Base-by-base conservation (phyloP, 2,329 filamentous ascomycete species). In the Verticillium nonalfalfae region DNA sequence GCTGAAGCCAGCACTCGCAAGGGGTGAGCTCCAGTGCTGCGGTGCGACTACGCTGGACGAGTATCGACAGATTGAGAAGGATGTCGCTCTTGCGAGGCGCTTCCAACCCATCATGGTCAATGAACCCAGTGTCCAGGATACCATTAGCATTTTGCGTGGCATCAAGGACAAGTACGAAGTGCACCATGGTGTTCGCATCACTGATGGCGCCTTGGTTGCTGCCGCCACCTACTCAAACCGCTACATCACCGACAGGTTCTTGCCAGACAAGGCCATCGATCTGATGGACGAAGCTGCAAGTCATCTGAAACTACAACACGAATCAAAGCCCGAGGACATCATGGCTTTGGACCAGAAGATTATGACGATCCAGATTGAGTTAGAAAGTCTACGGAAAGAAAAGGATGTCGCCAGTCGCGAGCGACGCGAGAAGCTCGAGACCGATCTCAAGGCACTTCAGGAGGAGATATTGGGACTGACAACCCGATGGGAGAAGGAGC, bases 161-260 rank as follows among this genome's bases (percentile, higher is more conserved):
- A 97, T 99, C 79, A 98, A 98, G 72, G 93, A 98, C 71, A 91
- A 93, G 67, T 99, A 99, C 70, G 95, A 98, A 74, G 91, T 98
- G 0, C 95, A 98, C 67, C 95, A 99, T 70, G 94, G 95, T 75
- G 94, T 98, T 0, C 85, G 93, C 60, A 98, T 99, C 66, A 96
- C 92, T 0, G 95, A 98, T 69, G 89, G 90, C 1, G 93, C 95
- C 7, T 79, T 98, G 11, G 94, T 99, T 14, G 93, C 95, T 1
- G 94, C 95, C 2, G 93, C 94, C 2, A 90, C 91, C 0, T 90
- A 96, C 71, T 95, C 91, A 65, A 98, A 98, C 70, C 90, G 95
- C 59, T 99, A 98, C 74, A 95, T 99, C 67, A 97, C 93, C 14
- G 94, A 98, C 71, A 89, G 95, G 1, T 98, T 97, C 75, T 80